Conservation (phyloP, 2,329 filamentous ascomycete genomes). For the Colletotrichum melonis region DNA sequence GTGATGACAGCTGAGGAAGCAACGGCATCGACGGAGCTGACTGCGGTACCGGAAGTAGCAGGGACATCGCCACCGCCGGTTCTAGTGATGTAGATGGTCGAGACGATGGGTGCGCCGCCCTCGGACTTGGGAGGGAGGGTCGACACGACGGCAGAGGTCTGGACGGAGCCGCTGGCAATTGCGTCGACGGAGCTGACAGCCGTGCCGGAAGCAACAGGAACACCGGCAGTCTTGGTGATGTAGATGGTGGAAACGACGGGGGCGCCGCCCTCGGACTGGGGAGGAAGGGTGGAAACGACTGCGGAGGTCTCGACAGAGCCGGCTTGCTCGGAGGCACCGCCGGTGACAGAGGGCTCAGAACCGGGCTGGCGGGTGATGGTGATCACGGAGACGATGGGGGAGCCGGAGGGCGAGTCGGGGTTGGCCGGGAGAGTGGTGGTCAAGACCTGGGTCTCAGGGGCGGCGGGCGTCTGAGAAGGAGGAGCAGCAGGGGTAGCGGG, state of each 20-base stretch:
- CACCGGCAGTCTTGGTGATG: background rate
- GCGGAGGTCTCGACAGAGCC: conserved; percentile 8
- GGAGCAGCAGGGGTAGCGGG: conserved; percentile 31
- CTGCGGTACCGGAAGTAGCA: background rate
- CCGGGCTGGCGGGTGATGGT: conserved; percentile 10
- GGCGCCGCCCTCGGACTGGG: background rate
- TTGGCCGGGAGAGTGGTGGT: conserved; percentile 12
- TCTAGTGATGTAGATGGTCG: conserved; percentile 6
- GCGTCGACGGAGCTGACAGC: conserved; percentile 22
- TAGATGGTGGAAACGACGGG: background rate
- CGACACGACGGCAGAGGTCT: conserved; percentile 7
- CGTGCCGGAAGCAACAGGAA: conserved; percentile 7
- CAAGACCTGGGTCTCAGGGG: conserved; percentile 24
- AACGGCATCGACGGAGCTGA: conserved; percentile 25
- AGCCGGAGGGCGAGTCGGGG: background rate
- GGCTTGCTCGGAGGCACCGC: conserved; percentile 1
- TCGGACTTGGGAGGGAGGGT: background rate
- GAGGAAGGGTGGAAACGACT: conserved; percentile 6
- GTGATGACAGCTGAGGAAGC: conserved; percentile 16
- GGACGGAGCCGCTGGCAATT: background rate
- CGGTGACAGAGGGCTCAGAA: conserved; percentile 3
- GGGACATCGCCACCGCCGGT: background rate
- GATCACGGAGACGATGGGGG: conserved; percentile 11
- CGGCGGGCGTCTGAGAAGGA: conserved; percentile 17
- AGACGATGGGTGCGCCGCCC: background rate